Evolutionary conservation across 192 early-diverging fungal genomes (phyloP).

Genomic region (Podila horticola): DNA sequence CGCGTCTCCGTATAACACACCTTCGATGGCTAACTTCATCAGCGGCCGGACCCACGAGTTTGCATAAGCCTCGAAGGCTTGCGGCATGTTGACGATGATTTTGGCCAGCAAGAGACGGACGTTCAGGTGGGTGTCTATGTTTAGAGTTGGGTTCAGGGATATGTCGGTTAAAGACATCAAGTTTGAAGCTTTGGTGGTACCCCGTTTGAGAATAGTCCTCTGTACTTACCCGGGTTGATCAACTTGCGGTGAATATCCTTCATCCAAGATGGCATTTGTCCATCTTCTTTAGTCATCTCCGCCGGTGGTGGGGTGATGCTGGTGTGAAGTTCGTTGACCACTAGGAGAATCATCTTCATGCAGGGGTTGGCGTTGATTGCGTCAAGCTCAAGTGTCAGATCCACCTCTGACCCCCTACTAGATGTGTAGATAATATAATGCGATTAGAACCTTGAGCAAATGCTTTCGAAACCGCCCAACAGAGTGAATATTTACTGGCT

Average conservation of each 20-base stretch:
- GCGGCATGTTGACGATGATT: constrained; percentile 71
- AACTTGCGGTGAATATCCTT: constrained; percentile 63
- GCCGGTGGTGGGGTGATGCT: constrained; percentile 48
- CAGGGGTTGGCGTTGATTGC: constrained; percentile 69
- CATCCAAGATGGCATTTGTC: constrained; percentile 74
- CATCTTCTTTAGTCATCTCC: constrained; percentile 32
- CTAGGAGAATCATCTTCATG: constrained; percentile 66
- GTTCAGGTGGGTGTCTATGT: constrained; percentile 47
- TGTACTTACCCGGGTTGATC: constrained; percentile 40
- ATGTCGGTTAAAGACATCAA: too few species aligned
- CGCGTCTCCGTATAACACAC: constrained; percentile 61
- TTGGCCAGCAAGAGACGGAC: constrained; percentile 72
- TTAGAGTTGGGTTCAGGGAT: too few species aligned
- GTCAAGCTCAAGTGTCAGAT: constrained; percentile 58
- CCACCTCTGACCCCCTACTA: constrained; percentile 5
- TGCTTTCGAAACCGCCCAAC: too few species aligned
- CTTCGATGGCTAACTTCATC: constrained; percentile 62
- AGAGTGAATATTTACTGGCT: too few species aligned
- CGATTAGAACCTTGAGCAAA: not conserved
- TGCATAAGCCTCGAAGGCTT: constrained; percentile 69
- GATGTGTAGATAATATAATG: not conserved
- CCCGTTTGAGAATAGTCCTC: not conserved
- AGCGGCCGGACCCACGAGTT: constrained; percentile 68
- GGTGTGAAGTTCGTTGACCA: constrained; percentile 64
- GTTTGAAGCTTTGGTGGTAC: too few species aligned